Evolutionary conservation across 1,284 basidiomycete genomes (phyloP).

Genomic region (Ceratobasidium sp.): DNA sequence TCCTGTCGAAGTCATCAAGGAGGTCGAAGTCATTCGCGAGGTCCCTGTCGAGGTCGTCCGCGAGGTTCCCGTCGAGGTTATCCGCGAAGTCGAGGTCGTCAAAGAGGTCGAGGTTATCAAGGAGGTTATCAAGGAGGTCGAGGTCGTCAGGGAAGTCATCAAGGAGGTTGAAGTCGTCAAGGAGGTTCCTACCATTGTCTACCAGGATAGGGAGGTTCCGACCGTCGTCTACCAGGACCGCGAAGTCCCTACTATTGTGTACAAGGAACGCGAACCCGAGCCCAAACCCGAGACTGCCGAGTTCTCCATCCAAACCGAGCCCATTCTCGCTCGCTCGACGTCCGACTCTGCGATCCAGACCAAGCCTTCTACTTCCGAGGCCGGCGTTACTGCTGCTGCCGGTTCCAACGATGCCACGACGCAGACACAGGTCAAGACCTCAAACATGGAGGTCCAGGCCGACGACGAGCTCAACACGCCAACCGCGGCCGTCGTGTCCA

Average conservation of each 20-base stretch:
- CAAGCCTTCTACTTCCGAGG: conserved; percentile 48
- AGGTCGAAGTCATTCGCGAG: conserved; percentile 44
- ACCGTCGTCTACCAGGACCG: conserved; percentile 43
- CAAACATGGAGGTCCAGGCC: conserved; percentile 32
- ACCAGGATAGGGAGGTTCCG: conserved; percentile 45
- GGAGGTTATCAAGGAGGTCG: conserved; percentile 52
- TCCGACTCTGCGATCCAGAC: conserved; percentile 58
- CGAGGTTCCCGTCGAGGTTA: conserved; percentile 47
- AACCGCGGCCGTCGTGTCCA: neutral
- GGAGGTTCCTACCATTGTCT: conserved; percentile 46
- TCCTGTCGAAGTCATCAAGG: conserved; percentile 45
- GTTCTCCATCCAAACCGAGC: too few species aligned
- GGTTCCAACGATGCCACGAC: conserved; percentile 10
- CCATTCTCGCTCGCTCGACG: conserved; percentile 39
- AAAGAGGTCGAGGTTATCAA: conserved; percentile 49
- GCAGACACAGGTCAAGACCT: conserved; percentile 23
- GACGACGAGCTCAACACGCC: conserved; percentile 26
- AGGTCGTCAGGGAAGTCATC: conserved; percentile 47
- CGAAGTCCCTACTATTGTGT: conserved; percentile 47
- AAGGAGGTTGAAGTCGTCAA: conserved; percentile 50
- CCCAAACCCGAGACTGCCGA: conserved; percentile 1
- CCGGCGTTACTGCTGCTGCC: conserved; percentile 45
- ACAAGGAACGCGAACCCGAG: conserved; percentile 36
- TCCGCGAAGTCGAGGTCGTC: conserved; percentile 44
- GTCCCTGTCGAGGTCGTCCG: conserved; percentile 40